Evolutionary conservation across 139 green algal genomes (phyloP).

Genomic region (Chlamydomonas asymmetrica): DNA sequence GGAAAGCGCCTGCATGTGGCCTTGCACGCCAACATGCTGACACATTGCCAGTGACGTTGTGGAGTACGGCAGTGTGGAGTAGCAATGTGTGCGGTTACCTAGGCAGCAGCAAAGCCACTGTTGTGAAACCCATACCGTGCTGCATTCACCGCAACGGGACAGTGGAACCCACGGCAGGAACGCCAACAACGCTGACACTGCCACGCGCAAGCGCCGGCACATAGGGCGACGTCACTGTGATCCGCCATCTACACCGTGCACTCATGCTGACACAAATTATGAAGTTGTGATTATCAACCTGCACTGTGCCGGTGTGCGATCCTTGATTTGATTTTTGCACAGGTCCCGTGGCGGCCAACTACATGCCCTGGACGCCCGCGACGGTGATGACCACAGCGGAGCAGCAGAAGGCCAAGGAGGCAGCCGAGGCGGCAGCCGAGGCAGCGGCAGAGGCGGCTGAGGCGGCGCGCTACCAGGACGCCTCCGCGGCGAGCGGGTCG

Average conservation of each 20-base stretch:
- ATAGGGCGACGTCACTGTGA: too few species aligned
- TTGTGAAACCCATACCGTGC: too few species aligned
- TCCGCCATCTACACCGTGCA: background rate
- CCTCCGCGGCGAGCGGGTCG: background rate
- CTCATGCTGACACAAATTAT: background rate
- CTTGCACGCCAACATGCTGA: background rate
- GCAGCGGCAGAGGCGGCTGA: conserved; percentile 7
- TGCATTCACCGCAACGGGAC: too few species aligned
- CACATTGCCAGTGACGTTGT: background rate
- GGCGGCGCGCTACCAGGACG: background rate
- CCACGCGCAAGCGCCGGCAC: background rate
- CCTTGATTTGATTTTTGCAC: background rate
- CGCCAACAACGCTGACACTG: background rate
- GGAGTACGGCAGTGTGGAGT: too few species aligned
- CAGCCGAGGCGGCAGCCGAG: conserved; percentile 8
- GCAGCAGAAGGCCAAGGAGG: conserved; percentile 5
- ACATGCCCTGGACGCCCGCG: background rate
- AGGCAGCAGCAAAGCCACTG: too few species aligned
- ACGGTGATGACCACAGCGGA: conserved; percentile 20
- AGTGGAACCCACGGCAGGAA: background rate
- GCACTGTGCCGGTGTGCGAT: background rate
- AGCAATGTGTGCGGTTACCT: background rate
- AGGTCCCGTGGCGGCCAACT: background rate
- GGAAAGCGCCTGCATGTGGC: background rate
- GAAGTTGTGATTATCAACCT: background rate